Evolutionary conservation across 1,284 basidiomycete genomes (phyloP).

Genomic region (Ustilago lituana): DNA sequence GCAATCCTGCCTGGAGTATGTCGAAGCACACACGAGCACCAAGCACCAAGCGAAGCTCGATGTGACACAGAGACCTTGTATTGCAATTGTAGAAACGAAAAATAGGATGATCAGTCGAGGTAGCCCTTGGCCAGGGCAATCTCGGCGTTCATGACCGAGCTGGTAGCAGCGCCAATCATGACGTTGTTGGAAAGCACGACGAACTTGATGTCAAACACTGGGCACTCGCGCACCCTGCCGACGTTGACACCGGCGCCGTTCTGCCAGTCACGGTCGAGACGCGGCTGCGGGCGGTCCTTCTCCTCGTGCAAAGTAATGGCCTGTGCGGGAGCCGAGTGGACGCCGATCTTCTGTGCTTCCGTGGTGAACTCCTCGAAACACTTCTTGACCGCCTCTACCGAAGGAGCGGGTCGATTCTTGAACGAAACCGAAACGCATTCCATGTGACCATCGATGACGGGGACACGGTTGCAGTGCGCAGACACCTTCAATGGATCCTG

Average conservation of each 20-base stretch:
- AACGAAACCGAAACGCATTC: slow-evolving; percentile 90
- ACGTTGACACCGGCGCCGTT: slow-evolving; percentile 92
- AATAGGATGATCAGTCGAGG: slow-evolving; percentile 19
- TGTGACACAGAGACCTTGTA: too few species aligned
- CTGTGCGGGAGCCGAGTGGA: slow-evolving; percentile 85
- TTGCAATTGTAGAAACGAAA: neutral
- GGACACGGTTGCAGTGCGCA: slow-evolving; percentile 89
- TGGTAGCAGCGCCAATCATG: slow-evolving; percentile 94
- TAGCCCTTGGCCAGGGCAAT: slow-evolving; percentile 84
- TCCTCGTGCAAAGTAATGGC: slow-evolving; percentile 94
- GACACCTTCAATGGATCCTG: slow-evolving; percentile 83
- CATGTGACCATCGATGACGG: slow-evolving; percentile 91
- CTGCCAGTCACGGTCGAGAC: slow-evolving; percentile 89
- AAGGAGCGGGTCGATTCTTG: slow-evolving; percentile 80
- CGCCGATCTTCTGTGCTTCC: slow-evolving; percentile 80
- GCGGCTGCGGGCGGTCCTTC: slow-evolving; percentile 90
- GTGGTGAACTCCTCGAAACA: slow-evolving; percentile 80
- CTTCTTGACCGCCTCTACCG: slow-evolving; percentile 85
- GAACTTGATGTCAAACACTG: slow-evolving; percentile 84
- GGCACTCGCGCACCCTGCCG: slow-evolving; percentile 87
- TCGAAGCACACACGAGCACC: too few species aligned
- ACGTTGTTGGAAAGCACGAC: slow-evolving; percentile 95
- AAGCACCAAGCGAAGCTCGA: too few species aligned
- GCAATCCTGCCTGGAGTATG: too few species aligned
- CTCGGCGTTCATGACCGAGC: slow-evolving; percentile 97